phyloP scores from a whole-genome alignment of 257 asterid species.

The Forsythia viridissima region DNA sequence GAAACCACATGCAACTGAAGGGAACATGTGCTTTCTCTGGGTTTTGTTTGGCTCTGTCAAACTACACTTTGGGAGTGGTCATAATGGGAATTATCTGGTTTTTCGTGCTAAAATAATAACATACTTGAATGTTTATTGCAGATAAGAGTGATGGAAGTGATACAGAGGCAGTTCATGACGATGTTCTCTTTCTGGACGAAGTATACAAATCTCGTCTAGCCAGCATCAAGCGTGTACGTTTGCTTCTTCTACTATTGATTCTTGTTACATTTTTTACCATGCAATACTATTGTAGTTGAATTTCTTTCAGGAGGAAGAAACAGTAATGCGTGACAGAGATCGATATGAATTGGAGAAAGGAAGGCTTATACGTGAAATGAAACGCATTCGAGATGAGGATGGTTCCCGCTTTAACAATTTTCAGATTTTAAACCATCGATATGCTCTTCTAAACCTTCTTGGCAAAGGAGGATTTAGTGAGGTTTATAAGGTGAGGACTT shows the following conservation, averaged over 20 bases:
- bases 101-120: constrained; percentile 2
- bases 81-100: constrained; percentile 1
- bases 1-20: not conserved
- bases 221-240: constrained; percentile 86
- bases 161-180: constrained; percentile 69
- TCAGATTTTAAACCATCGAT: constrained; percentile 93
- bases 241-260: constrained; percentile 16
- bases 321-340: constrained; percentile 89
- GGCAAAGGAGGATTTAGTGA: constrained; percentile 99
- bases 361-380: constrained; percentile 95
- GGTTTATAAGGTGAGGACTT: constrained; percentile 79
- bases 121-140: constrained; percentile 32
- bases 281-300: constrained; percentile 25
- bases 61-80: not conserved
- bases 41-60: constrained; percentile 1
- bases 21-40: not conserved
- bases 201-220: constrained; percentile 86
- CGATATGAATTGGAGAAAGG: constrained; percentile 95
- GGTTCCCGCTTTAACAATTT: constrained; percentile 94
- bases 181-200: constrained; percentile 83
- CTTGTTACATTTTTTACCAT: not conserved
- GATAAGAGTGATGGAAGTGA: constrained; percentile 81
- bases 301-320: constrained; percentile 85
- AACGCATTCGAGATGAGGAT: constrained; percentile 97
- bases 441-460: constrained; percentile 94